A percentile compares a stretch with the other conserved stretches of the same genome.
These are phyloP conservation scores for Colletotrichum navitas DNA, from an alignment of 2,329 filamentous ascomycete species.

Conservation along the genomic window DNA sequence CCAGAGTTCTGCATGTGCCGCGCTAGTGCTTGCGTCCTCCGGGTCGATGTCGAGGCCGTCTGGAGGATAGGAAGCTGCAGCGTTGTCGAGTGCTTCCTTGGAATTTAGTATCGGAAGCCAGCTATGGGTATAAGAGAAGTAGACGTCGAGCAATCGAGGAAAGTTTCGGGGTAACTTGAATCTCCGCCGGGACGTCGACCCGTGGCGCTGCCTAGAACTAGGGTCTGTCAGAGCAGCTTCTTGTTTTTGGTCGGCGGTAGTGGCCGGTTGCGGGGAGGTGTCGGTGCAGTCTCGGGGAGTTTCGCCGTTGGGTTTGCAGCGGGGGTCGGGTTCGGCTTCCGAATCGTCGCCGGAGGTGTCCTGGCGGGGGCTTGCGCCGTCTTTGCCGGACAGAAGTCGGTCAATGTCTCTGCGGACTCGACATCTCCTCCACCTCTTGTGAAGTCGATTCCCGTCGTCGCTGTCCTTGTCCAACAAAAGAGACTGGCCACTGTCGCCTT, in stretches of 20 bases:
- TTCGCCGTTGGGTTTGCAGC: constrained; percentile 29
- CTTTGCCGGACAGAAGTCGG: constrained; percentile 66
- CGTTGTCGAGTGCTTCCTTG: constrained; percentile 70
- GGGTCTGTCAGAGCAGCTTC: constrained; percentile 6
- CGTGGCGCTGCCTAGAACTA: constrained; percentile 22
- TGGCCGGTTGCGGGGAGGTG: constrained; percentile 14
- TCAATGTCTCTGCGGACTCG: constrained; percentile 73
- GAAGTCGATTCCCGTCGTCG: constrained; percentile 66
- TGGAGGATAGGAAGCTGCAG: constrained; percentile 57
- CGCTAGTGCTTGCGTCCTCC: constrained; percentile 47
- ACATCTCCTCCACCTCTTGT: constrained; percentile 73
- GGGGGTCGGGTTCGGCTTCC: constrained; percentile 46
- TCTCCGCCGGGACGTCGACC: constrained; percentile 21
- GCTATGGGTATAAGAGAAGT: constrained; percentile 80
- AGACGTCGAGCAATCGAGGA: constrained; percentile 76
- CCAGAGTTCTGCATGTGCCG: constrained; percentile 71
- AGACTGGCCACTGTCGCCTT: constrained; percentile 55
- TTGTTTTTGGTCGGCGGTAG: constrained; percentile 30
- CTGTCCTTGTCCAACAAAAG: constrained; percentile 66
- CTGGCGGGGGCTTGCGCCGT: constrained; percentile 49
- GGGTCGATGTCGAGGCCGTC: constrained; percentile 50
- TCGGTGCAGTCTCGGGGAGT: constrained; percentile 15
- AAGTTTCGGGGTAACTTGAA: constrained; percentile 64
- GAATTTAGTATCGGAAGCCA: constrained; percentile 80
- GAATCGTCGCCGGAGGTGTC: constrained; percentile 53